phyloP scores from a whole-genome alignment of 257 asterid genomes.

The Fraxinus americana region DNA sequence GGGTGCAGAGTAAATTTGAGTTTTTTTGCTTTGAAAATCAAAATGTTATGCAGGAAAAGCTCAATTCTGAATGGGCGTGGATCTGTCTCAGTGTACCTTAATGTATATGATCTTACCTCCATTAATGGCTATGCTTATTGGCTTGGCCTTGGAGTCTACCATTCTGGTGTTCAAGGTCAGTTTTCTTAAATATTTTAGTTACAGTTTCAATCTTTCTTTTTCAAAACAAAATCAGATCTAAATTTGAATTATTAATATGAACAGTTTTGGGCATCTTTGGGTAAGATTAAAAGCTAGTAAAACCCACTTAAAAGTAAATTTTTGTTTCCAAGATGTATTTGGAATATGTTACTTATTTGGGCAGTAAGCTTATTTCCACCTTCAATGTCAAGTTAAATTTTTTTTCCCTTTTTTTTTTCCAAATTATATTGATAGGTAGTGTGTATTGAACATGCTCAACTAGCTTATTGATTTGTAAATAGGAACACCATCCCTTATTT shows the following conservation, averaged over 20 bases:
- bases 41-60: conserved; percentile 69
- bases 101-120: conserved; percentile 79
- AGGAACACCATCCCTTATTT: not conserved
- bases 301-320: not conserved
- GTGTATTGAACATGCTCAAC: not conserved
- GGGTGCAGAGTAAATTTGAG: not conserved
- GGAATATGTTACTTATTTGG: not conserved
- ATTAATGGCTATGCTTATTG: conserved; percentile 84
- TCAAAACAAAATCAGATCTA: not conserved
- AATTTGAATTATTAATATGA: not conserved
- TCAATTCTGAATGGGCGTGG: conserved; percentile 45
- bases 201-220: not conserved
- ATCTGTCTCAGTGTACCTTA: conserved; percentile 67
- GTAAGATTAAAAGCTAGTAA: not conserved
- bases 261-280: not conserved
- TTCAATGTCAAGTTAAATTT: not conserved
- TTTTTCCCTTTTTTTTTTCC: too few species aligned
- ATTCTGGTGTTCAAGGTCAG: conserved; percentile 88
- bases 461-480: not conserved
- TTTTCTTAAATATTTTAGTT: not conserved
- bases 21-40: conserved; percentile 1
- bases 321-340: not conserved
- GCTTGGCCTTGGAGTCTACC: conserved; percentile 90
- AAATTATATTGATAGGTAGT: too few species aligned
- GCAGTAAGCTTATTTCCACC: not conserved